Evolutionary conservation across 495 filamentous ascomycete genomes (phyloP).

Genomic region (Jackrogersella minutella): DNA sequence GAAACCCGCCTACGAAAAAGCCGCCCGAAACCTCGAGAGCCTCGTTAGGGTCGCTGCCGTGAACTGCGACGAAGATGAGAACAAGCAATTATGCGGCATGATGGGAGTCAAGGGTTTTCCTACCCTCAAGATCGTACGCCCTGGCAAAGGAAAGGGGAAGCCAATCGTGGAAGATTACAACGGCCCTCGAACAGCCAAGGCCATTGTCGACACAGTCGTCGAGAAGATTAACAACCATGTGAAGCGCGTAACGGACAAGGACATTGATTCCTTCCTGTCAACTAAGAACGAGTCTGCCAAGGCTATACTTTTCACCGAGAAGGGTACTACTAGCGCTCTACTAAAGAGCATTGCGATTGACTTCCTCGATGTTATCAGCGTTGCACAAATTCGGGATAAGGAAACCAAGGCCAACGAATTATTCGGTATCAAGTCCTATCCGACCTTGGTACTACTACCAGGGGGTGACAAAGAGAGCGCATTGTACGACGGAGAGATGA

Average conservation of each 20-base stretch:
- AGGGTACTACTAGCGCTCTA: slow-evolving; percentile 84
- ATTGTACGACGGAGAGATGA: slow-evolving; percentile 83
- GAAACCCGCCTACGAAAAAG: slow-evolving; percentile 95
- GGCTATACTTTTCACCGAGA: slow-evolving; percentile 93
- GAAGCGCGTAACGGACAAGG: slow-evolving; percentile 79
- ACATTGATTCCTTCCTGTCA: slow-evolving; percentile 76
- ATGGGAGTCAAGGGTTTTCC: slow-evolving; percentile 97
- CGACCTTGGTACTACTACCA: slow-evolving; percentile 82
- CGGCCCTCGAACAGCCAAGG: slow-evolving; percentile 80
- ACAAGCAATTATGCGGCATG: slow-evolving; percentile 85
- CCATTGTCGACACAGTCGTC: slow-evolving; percentile 85
- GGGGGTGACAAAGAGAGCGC: slow-evolving; percentile 72
- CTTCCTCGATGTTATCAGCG: slow-evolving; percentile 79
- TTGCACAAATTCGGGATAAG: slow-evolving; percentile 89
- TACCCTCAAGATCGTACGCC: slow-evolving; percentile 92
- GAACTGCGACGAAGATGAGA: slow-evolving; percentile 93
- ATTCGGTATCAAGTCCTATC: slow-evolving; percentile 80
- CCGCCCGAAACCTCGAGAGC: slow-evolving; percentile 84
- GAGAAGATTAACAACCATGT: slow-evolving; percentile 92
- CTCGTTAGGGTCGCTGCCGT: slow-evolving; percentile 93
- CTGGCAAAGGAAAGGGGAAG: slow-evolving; percentile 72
- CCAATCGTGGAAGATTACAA: slow-evolving; percentile 94
- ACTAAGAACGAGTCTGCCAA: slow-evolving; percentile 79
- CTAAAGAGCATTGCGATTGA: slow-evolving; percentile 89
- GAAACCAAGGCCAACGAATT: slow-evolving; percentile 73